Conservation (phyloP, 768 basidiomycete genomes). For the Suillus placidus region DNA sequence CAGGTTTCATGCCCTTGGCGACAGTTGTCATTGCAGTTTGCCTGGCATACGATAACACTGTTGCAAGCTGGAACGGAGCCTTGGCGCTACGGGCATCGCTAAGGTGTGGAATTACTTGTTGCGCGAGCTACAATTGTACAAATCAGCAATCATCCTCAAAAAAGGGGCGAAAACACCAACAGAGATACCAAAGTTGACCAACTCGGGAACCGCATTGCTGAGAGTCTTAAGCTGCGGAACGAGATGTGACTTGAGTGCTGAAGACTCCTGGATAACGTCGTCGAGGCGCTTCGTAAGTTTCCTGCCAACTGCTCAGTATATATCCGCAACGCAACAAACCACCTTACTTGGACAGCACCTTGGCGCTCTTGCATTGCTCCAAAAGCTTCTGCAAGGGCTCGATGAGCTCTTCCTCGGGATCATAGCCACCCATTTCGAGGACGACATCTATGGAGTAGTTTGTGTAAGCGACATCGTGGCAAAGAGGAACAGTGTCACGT, state of each 20-base stretch:
- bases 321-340: background rate
- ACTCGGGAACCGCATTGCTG: slow-evolving; percentile 73
- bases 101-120: slow-evolving; percentile 86
- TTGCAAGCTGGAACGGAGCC: slow-evolving; percentile 72
- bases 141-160: background rate
- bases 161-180: slow-evolving; percentile 43
- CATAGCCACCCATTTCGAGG: slow-evolving; percentile 72
- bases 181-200: slow-evolving; percentile 90
- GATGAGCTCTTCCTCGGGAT: slow-evolving; percentile 76
- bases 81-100: slow-evolving; percentile 79
- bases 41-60: slow-evolving; percentile 70
- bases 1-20: slow-evolving; percentile 66
- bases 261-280: slow-evolving; percentile 70
- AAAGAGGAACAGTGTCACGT: slow-evolving; percentile 14
- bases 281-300: slow-evolving; percentile 88
- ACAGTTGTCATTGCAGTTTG: slow-evolving; percentile 74
- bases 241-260: slow-evolving; percentile 72
- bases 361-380: slow-evolving; percentile 80
- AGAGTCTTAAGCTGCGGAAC: slow-evolving; percentile 72
- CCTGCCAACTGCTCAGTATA: slow-evolving; percentile 42
- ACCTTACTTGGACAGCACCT: slow-evolving; percentile 74
- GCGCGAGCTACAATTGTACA: slow-evolving; percentile 67
- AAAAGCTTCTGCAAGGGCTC: slow-evolving; percentile 81
- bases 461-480: slow-evolving; percentile 1
- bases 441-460: slow-evolving; percentile 57